phyloP scores from a whole-genome alignment of 2,329 filamentous ascomycete species.

The Diaporthe capsici region DNA sequence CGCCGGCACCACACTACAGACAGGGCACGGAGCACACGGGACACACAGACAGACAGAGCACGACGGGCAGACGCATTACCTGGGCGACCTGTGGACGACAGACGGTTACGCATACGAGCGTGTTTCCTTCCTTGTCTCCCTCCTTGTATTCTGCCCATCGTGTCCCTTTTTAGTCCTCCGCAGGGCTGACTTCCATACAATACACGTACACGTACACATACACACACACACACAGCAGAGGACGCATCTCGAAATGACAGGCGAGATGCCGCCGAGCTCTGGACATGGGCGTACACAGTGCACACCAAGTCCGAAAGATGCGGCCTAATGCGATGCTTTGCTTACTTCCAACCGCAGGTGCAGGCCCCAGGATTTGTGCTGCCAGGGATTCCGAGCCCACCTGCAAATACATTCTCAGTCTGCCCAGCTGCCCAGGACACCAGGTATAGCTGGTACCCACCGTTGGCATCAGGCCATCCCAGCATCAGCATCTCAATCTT shows the following conservation, averaged over 20 bases:
- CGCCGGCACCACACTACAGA: not conserved
- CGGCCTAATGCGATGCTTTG: slow-evolving; percentile 29
- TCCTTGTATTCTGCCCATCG: not conserved
- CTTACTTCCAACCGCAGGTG: slow-evolving; percentile 10
- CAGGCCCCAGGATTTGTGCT: slow-evolving; percentile 23
- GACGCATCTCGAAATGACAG: not conserved
- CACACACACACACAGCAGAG: not conserved
- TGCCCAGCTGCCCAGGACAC: slow-evolving; percentile 1
- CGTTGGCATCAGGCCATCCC: not conserved
- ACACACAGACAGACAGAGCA: not conserved
- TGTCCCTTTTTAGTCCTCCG: not conserved
- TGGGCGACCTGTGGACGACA: not conserved
- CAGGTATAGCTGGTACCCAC: slow-evolving; percentile 9
- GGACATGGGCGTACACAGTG: slow-evolving; percentile 18
- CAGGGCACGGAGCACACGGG: not conserved
- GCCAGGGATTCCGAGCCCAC: slow-evolving; percentile 24
- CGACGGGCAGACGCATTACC: not conserved
- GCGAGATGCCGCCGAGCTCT: not conserved
- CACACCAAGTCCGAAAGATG: slow-evolving; percentile 1
- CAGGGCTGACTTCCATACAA: not conserved
- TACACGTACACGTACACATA: no score
- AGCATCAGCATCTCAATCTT: not conserved
- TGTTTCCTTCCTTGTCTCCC: not conserved
- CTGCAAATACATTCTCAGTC: not conserved
- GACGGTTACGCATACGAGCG: not conserved